These are phyloP conservation scores for Phialemoniopsis sp. DNA, from an alignment of 2,329 filamentous ascomycete genomes.

Conservation along the genomic window DNA sequence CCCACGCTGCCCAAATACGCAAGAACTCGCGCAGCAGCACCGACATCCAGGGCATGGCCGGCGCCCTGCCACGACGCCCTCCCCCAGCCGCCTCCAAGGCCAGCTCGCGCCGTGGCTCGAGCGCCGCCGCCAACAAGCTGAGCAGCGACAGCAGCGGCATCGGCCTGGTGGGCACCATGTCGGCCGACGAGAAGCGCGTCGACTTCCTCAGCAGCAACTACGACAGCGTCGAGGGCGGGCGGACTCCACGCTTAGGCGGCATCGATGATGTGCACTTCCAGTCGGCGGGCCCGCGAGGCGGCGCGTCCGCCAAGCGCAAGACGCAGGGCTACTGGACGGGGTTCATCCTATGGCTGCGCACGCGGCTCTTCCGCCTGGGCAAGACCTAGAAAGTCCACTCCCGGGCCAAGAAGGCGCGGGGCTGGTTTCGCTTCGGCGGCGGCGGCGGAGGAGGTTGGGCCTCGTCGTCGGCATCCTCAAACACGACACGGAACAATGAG, in stretches of 20 bases:
- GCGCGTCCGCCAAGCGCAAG: slow-evolving; percentile 50
- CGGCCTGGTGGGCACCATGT: not conserved
- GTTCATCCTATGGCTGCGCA: slow-evolving; percentile 61
- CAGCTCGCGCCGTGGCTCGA: too few relatives aligned
- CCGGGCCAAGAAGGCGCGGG: slow-evolving; percentile 2
- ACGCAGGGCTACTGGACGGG: slow-evolving; percentile 59
- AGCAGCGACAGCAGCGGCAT: not conserved
- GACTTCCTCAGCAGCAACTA: slow-evolving; percentile 42
- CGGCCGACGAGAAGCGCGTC: slow-evolving; percentile 31
- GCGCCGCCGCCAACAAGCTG: not conserved
- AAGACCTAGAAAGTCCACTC: slow-evolving; percentile 7
- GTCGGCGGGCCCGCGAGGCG: slow-evolving; percentile 30
- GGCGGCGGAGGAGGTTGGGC: too few relatives aligned
- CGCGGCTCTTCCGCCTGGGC: slow-evolving; percentile 42
- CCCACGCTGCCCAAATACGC: slow-evolving; percentile 31
- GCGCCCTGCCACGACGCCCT: slow-evolving; percentile 1
- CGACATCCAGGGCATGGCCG: slow-evolving; percentile 6
- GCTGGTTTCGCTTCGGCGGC: too few relatives aligned
- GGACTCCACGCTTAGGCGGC: slow-evolving; percentile 23
- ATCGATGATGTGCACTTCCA: slow-evolving; percentile 40
- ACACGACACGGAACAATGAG: too few relatives aligned
- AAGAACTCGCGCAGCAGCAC: slow-evolving; percentile 28
- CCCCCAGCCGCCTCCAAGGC: not conserved
- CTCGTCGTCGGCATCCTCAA: too few relatives aligned
- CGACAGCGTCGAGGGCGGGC: slow-evolving; percentile 30